phyloP scores from a whole-genome alignment of 148 eudicot species.

The Drosera capensis region DNA sequence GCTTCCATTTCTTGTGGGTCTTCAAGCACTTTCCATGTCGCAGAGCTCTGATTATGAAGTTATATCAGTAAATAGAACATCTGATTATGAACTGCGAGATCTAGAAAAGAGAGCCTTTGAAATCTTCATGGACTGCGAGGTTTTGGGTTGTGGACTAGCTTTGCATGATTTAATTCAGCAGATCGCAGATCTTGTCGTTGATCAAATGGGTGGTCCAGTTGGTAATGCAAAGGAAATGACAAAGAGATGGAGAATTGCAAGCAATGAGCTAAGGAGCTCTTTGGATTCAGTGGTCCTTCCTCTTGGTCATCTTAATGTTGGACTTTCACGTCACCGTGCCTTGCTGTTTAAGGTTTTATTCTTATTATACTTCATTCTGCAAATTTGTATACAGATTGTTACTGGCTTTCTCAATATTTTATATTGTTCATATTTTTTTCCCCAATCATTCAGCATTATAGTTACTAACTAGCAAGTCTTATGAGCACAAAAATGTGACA shows the following conservation, averaged over 20 bases:
- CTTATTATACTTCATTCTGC: neutral
- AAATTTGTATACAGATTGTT: neutral
- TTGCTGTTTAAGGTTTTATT: constrained; percentile 68
- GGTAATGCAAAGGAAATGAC: constrained; percentile 64
- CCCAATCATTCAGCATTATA: no score
- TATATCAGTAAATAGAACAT: constrained; percentile 50
- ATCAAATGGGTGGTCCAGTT: constrained; percentile 87
- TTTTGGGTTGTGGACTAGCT: constrained; percentile 27
- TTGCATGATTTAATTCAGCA: constrained; percentile 46
- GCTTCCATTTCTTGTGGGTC: constrained; percentile 61
- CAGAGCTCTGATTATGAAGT: constrained; percentile 60
- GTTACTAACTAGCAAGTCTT: no score
- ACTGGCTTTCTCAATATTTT: neutral
- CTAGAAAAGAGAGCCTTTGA: constrained; percentile 64
- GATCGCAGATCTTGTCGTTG: constrained; percentile 69
- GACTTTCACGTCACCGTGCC: constrained; percentile 94
- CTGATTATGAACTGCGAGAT: constrained; percentile 48
- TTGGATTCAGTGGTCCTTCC: constrained; percentile 63
- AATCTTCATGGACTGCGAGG: constrained; percentile 32
- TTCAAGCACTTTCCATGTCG: constrained; percentile 49
- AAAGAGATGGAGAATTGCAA: constrained; percentile 60
- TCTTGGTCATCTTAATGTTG: constrained; percentile 80
- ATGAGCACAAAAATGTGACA: no score
- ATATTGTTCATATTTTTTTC: neutral
- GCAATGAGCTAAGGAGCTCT: constrained; percentile 42